Evolutionary conservation across 2,329 filamentous ascomycete species (phyloP).

Genomic region (Fusarium sp.): DNA sequence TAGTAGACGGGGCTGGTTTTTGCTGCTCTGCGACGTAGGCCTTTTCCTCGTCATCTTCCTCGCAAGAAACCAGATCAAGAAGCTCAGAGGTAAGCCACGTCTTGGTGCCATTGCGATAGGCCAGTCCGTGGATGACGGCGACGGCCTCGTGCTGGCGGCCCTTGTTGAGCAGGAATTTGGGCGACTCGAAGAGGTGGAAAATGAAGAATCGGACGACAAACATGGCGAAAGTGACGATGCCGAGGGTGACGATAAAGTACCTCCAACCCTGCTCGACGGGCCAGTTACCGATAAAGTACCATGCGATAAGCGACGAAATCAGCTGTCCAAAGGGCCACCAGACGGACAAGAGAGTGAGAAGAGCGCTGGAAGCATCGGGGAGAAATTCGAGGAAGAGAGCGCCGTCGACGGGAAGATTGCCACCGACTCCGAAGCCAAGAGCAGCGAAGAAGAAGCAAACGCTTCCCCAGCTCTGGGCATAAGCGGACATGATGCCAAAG

Average conservation of each 20-base stretch:
- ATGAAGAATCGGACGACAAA: conserved; percentile 84
- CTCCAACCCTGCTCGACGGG: conserved; percentile 82
- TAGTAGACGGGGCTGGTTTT: conserved; percentile 43
- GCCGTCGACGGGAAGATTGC: conserved; percentile 84
- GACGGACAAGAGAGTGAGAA: conserved; percentile 84
- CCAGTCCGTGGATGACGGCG: conserved; percentile 83
- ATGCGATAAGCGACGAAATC: conserved; percentile 78
- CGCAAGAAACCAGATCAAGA: conserved; percentile 68
- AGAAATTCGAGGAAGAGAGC: conserved; percentile 88
- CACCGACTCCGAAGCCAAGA: conserved; percentile 78
- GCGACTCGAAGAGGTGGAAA: conserved; percentile 87
- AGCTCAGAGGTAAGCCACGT: conserved; percentile 85
- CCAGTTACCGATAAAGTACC: conserved; percentile 81
- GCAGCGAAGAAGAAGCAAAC: conserved; percentile 73
- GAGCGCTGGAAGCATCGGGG: conserved; percentile 79
- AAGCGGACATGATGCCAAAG: conserved; percentile 81
- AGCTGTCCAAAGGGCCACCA: conserved; percentile 92
- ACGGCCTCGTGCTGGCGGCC: conserved; percentile 85
- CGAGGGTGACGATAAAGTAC: conserved; percentile 79
- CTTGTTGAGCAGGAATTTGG: conserved; percentile 84
- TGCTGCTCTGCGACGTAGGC: conserved; percentile 33
- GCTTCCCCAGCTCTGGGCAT: conserved; percentile 76
- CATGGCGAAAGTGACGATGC: conserved; percentile 81
- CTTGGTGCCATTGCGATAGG: conserved; percentile 76
- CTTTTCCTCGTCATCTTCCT: conserved; percentile 54